These are phyloP conservation scores for Lactifluus pinguis DNA, from an alignment of 768 basidiomycete species.

Conservation along the genomic window DNA sequence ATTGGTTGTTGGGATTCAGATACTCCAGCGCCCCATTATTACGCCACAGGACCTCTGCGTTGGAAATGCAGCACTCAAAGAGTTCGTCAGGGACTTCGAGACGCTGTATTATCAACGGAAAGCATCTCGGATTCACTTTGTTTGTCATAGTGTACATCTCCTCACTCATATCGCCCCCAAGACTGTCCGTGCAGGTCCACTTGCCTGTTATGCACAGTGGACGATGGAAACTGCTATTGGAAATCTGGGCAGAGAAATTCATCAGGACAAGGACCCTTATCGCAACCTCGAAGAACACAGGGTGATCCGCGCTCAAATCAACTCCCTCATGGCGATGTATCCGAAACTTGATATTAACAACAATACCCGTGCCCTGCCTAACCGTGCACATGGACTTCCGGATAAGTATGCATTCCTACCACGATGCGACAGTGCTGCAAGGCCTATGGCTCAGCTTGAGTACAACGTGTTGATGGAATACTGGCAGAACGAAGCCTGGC, in stretches of 20 bases:
- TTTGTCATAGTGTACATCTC: not conserved
- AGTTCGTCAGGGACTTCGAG: not conserved
- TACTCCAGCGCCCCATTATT: conserved; percentile 20
- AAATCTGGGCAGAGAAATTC: not conserved
- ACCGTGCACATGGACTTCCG: no score
- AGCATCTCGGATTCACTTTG: not conserved
- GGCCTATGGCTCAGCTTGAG: no score
- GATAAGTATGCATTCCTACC: no score
- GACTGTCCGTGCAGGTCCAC: not conserved
- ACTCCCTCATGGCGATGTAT: not conserved
- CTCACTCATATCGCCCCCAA: not conserved
- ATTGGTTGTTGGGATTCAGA: conserved; percentile 20
- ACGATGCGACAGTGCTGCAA: no score
- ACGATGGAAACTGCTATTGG: not conserved
- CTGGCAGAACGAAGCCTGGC: no score
- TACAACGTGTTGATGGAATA: no score
- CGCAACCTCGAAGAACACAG: not conserved
- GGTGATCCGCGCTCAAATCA: not conserved
- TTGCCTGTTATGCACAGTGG: not conserved
- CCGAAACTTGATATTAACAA: no score
- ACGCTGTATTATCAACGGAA: not conserved
- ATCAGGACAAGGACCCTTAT: not conserved
- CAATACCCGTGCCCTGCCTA: no score
- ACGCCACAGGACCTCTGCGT: not conserved
- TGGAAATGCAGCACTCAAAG: not conserved